Conservation (phyloP, 257 asterid genomes). For the Lycium ferocissimum region DNA sequence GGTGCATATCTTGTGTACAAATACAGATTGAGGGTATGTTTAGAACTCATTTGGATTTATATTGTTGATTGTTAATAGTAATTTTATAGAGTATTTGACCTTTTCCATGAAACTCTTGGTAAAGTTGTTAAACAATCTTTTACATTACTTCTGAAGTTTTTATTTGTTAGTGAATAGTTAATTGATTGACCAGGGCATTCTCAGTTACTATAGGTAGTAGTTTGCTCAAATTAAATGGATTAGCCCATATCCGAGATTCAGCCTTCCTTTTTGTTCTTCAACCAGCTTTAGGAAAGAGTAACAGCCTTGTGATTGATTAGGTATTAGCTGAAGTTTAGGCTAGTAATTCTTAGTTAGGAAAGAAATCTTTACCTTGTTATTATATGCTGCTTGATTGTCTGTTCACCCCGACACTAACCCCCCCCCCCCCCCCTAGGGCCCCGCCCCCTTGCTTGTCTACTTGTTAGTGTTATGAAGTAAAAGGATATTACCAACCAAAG, state of each 20-base stretch:
- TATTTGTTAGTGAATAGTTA: neutral
- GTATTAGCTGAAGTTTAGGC: neutral
- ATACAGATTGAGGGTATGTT: slow-evolving; percentile 75
- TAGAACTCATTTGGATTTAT: neutral
- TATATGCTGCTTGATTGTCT: neutral
- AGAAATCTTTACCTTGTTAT: neutral
- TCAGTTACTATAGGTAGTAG: neutral
- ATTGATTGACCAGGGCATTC: slow-evolving; percentile 8
- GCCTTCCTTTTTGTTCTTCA: neutral
- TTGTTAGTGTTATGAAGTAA: neutral
- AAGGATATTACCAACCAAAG: neutral
- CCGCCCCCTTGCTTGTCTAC: neutral
- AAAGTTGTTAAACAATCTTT: neutral
- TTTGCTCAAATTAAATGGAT: neutral
- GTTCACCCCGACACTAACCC: neutral
- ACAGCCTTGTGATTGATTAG: neutral
- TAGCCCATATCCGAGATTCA: neutral
- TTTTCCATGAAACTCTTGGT: neutral
- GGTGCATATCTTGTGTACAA: slow-evolving; percentile 73
- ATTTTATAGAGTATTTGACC: neutral
- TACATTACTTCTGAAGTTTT: neutral
- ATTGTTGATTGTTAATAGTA: neutral
- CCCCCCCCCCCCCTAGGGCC: neutral
- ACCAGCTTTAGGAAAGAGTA: neutral
- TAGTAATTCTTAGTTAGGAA: neutral